Conservation (phyloP, 805 yeast species). For the Metschnikowia vanudenii region DNA sequence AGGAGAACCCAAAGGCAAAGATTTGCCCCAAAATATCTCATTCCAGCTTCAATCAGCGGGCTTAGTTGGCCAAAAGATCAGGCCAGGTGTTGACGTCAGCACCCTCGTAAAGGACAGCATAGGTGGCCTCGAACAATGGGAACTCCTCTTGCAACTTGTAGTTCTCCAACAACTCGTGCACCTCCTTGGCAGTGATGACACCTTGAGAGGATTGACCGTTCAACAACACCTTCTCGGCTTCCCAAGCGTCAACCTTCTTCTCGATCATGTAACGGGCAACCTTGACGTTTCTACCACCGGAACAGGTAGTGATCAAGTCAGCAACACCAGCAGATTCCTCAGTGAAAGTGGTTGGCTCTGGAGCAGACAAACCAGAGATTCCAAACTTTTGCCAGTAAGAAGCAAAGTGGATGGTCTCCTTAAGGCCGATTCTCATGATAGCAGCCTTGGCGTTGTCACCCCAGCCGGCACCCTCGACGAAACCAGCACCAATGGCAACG, state of each 20-base stretch:
- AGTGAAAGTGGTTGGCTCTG: conserved; percentile 42
- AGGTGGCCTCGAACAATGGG: conserved; percentile 48
- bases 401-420: conserved; percentile 44
- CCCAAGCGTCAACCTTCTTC: conserved; percentile 41
- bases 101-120: conserved; percentile 41
- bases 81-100: conserved; percentile 45
- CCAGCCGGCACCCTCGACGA: conserved; percentile 49
- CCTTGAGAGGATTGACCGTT: conserved; percentile 50
- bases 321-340: conserved; percentile 49
- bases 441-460: conserved; percentile 51
- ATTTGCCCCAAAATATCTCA: background rate
- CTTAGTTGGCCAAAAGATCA: conserved; percentile 31
- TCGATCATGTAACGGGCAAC: conserved; percentile 47
- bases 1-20: background rate
- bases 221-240: conserved; percentile 43
- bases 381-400: conserved; percentile 24
- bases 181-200: conserved; percentile 46
- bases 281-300: conserved; percentile 49
- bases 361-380: conserved; percentile 28
- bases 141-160: conserved; percentile 35
- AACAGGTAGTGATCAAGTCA: conserved; percentile 47
- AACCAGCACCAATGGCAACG: conserved; percentile 47
- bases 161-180: conserved; percentile 43
- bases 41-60: conserved; percentile 7
- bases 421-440: conserved; percentile 45